These are phyloP conservation scores for Colletotrichum sp. DNA, from an alignment of 2,329 filamentous ascomycete genomes.

Conservation along the genomic window DNA sequence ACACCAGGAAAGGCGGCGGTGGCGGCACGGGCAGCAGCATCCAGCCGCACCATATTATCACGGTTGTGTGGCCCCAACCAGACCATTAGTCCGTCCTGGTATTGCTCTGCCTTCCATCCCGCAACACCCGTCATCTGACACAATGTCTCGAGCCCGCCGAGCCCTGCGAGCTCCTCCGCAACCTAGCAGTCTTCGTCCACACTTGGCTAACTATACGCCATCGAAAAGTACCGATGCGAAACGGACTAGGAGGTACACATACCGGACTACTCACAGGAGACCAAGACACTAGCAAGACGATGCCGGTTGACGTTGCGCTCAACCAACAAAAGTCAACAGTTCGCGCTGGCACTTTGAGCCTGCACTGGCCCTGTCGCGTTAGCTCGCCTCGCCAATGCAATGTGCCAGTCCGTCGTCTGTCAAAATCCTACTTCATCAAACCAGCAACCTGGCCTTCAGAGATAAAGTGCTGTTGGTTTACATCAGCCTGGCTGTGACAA, in stretches of 20 bases:
- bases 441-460: background rate
- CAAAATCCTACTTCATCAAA: constrained; percentile 4
- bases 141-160: background rate
- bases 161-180: background rate
- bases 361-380: background rate
- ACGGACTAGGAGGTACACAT: background rate
- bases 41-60: background rate
- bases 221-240: background rate
- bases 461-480: background rate
- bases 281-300: background rate
- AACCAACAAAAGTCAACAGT: background rate
- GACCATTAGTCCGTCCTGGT: constrained; percentile 4
- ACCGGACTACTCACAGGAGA: background rate
- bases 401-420: background rate
- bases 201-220: background rate
- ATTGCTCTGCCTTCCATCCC: background rate
- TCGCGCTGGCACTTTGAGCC: background rate
- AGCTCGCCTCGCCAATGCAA: constrained; percentile 2
- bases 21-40: background rate
- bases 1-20: background rate
- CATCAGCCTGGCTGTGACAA: background rate
- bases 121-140: background rate
- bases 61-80: constrained; percentile 10
- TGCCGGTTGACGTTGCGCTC: constrained; percentile 7
- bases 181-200: background rate